A percentile compares a stretch with the other conserved stretches of the same genome.
These are phyloP conservation scores for Aspergillus felis DNA, from an alignment of 2,329 filamentous ascomycete genomes.

Conservation along the genomic window DNA sequence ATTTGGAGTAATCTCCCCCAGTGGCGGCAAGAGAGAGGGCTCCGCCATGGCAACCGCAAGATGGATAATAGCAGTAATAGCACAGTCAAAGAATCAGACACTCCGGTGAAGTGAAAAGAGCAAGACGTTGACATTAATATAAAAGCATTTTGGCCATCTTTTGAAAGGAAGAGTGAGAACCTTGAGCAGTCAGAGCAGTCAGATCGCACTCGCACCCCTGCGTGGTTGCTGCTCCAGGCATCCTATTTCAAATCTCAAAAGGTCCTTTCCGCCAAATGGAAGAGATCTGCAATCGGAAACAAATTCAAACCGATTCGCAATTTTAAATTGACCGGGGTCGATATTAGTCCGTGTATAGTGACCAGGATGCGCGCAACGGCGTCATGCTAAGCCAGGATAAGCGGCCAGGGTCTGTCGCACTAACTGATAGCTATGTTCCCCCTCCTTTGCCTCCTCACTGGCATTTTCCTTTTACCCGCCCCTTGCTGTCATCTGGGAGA, in stretches of 20 bases:
- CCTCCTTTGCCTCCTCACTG: not conserved
- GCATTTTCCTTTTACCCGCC: not conserved
- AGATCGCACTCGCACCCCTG: not conserved
- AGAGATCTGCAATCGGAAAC: not conserved
- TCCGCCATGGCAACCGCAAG: not conserved
- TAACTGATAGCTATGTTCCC: no score
- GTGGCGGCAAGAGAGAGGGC: not conserved
- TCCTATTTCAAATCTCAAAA: not conserved
- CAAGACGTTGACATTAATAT: not conserved
- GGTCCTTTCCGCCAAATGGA: not conserved
- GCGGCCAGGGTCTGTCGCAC: not conserved
- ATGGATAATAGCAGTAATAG: not conserved
- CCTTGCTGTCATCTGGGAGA: not conserved
- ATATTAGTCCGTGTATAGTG: not conserved
- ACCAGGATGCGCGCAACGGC: not conserved
- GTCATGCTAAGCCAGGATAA: not conserved
- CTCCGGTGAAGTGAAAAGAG: not conserved
- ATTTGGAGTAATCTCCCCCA: not conserved
- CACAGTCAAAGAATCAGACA: not conserved
- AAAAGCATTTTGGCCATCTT: no score
- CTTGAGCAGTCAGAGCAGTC: no score
- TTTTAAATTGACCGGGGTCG: not conserved
- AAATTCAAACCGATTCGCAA: not conserved
- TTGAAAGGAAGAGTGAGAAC: no score
- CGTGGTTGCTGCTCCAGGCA: not conserved